Evolutionary conservation across 2,329 filamentous ascomycete species (phyloP), one percentile per base, ranked within the genome.

Genomic region (Hirsutella thompsonii): DNA sequence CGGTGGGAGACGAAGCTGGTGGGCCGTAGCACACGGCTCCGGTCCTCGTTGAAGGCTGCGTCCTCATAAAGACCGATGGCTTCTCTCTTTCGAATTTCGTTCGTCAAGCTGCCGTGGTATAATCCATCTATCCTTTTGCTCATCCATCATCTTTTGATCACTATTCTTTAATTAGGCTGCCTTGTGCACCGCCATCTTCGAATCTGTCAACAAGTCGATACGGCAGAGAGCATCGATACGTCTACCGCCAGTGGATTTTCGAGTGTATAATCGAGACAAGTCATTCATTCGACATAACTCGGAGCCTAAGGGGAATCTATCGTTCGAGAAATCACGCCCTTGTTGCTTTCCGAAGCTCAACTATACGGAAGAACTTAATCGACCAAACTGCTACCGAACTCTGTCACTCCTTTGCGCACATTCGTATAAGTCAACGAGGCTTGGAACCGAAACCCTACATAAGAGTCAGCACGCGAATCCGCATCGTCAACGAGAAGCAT

Each of bases 1-100:
- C 20, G 39, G 29, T 11, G 39, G 41, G 32, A 20, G 39, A 26
- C 36, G 26, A 33, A 36, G 18, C 33, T 36, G 30, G 28, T 14
- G 26, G 37, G 35, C 40, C 32, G 20, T 20, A 33, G 14, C 34
- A 26, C 10, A 13, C 35, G 14, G n/a, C 29, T 16, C 16, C 14
- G 28, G 13, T 30, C 20, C 42, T 37, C 40, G 41, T 39, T 39
- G 39, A 39, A 20, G 32, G 14, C 32, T 32, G 16, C 19, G 34
- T 16, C 26, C 14, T 29, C 23, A 20, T 34, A 16, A 34, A 34
- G 32, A 16, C 32, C 32, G 14, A 16, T 4, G 19, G n/a, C 23
- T 20, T n/a, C n/a, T 21, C 18, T 2, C n/a, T 14, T 18, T 30
- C 18, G 23, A 21, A 18, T 3, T 5, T 6, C 13, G 32, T 16